Evolutionary conservation across 2,329 filamentous ascomycete genomes (phyloP), one percentile per base, ranked within the genome.

Genomic region (Colletotrichum magnum): DNA sequence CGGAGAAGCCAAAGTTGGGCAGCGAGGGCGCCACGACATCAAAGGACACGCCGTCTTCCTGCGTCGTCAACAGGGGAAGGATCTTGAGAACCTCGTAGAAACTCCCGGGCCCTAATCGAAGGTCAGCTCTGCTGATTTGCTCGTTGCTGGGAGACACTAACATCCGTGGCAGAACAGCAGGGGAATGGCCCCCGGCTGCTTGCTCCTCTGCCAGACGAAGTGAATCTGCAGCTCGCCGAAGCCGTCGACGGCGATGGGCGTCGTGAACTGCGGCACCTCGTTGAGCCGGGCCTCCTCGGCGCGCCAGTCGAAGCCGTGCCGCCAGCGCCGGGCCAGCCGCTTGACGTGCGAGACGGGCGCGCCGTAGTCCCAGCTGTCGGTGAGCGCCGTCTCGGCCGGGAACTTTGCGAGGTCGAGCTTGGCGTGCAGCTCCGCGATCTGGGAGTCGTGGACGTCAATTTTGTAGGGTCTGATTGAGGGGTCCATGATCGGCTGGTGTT

Each of bases 81-180:
- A 93, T 80, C 74, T 92, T 93, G 21, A 81, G 79, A 2, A 89
- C 89, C 78, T 94, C 91, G 54, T 92, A 76, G 75, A 92, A 93
- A 71, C 87, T 90, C 1, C 92, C 92, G 0, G 92, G 92, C 88
- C 89, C 70, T 71, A 18, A 2, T 24, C 28, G 2, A 4, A 50
- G 21, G 56, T 66, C 16, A 66, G 57, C 15, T 4, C 13, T 2
- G n/a, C n/a, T n/a, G n/a, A n/a, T n/a, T n/a, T n/a, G n/a, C 4
- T 13, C 10, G 21, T 10, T 4, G 10, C n/a, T 10, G 52, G 10
- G 5, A 7, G 2, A 2, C 13, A 75, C 78, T 73, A 68, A 82
- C 87, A 93, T 15, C 90, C 90, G 75, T 93, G 91, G n/a, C 85
- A 83, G 75, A 93, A 93, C 1, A 93, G 76, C 36, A 93, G 75